Evolutionary conservation across 2,329 filamentous ascomycete species (phyloP).

Genomic region (Talaromyces sp.): DNA sequence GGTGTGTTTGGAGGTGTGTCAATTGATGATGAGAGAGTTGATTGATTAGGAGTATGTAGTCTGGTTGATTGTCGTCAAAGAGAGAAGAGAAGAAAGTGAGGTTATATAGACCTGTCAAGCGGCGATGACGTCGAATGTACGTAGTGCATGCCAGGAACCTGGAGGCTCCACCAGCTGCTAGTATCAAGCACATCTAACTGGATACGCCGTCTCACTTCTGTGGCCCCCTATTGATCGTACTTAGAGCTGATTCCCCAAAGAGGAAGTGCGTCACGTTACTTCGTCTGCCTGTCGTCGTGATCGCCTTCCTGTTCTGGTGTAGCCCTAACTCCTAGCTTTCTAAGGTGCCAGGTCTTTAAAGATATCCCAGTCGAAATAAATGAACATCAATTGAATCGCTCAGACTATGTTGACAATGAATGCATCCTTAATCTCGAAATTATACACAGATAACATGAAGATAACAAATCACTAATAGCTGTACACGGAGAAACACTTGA

Average conservation of each 20-base stretch:
- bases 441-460: conserved; percentile 3
- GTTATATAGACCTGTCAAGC: not conserved
- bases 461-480: conserved; percentile 13
- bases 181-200: too few species aligned
- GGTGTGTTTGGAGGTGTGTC: not conserved
- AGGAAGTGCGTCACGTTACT: not conserved
- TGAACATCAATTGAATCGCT: conserved; percentile 4
- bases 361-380: not conserved
- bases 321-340: not conserved
- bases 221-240: not conserved
- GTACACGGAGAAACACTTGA: conserved; percentile 8
- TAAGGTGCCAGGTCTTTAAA: too few species aligned
- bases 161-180: conserved; percentile 1
- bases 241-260: not conserved
- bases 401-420: conserved; percentile 14
- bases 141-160: conserved; percentile 8
- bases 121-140: conserved; percentile 19
- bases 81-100: not conserved
- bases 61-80: not conserved
- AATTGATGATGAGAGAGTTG: not conserved
- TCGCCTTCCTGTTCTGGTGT: too few species aligned
- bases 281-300: not conserved
- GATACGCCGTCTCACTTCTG: too few species aligned
- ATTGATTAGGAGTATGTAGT: not conserved
- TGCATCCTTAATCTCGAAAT: conserved; percentile 15